phyloP scores from a whole-genome alignment of 73 alveolate genomes.

The Symbiodinium natans region DNA sequence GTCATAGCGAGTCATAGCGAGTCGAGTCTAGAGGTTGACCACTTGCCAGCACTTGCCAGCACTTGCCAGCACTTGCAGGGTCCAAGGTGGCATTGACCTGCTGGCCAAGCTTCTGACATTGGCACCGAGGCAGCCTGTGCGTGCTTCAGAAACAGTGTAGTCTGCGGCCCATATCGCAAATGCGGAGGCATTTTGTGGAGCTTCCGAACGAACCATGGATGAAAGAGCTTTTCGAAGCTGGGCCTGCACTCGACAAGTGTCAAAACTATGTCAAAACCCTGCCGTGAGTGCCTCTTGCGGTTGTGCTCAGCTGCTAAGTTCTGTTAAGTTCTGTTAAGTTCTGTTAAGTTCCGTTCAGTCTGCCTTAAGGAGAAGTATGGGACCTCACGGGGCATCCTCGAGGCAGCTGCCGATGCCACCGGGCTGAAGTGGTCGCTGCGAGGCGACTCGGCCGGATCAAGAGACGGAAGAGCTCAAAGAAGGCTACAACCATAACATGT shows the following conservation, averaged over 20 bases:
- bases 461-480: too few relatives aligned
- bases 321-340: too few relatives aligned
- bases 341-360: too few relatives aligned
- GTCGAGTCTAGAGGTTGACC: not conserved
- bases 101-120: conserved; percentile 31
- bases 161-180: too few relatives aligned
- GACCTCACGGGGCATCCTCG: conserved; percentile 26
- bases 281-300: too few relatives aligned
- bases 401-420: conserved; percentile 69
- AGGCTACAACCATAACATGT: too few relatives aligned
- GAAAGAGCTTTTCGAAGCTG: conserved; percentile 31
- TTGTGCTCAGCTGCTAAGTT: too few relatives aligned
- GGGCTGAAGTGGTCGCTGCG: conserved; percentile 58
- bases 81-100: conserved; percentile 49
- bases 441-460: too few relatives aligned
- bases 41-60: too few relatives aligned
- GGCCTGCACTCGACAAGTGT: not conserved
- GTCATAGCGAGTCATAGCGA: too few relatives aligned
- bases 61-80: conserved; percentile 28
- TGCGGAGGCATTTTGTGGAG: conserved; percentile 62
- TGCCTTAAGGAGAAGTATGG: conserved; percentile 45
- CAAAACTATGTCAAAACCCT: too few relatives aligned
- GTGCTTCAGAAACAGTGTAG: not conserved
- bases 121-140: conserved; percentile 36
- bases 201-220: conserved; percentile 66